Evolutionary conservation across 2,329 filamentous ascomycete species (phyloP), one percentile per base, ranked within the genome.

Genomic region (Diplodia mutila): DNA sequence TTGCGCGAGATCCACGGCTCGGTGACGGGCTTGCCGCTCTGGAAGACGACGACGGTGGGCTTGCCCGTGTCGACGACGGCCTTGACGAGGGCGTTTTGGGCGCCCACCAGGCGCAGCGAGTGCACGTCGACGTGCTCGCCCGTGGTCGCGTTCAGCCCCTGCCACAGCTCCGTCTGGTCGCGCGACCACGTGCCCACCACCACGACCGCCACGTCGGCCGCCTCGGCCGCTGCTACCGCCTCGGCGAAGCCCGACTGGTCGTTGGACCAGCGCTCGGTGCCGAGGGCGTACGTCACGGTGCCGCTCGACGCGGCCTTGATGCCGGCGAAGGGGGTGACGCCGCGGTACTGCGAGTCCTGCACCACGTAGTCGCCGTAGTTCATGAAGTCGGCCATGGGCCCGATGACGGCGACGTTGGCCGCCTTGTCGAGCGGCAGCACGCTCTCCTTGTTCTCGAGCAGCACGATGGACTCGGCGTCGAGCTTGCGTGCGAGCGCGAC

Each of bases 341-440:
- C 90, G 37, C 85, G 84, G 72, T 86, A 86, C 72, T 89, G 85
- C 16, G 88, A 86, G 55, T 83, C 80, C 73, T 88, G 87, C 23
- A 91, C 88, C 18, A 92, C 89, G 72, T 92, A 92, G 77, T 92
- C 90, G 61, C 90, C 90, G 68, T 92, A 90, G 72, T 91, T 91
- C 83, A 91, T 88, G 70, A 84, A 90, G 71, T 90, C 84, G 1
- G 88, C 90, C 87, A 93, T 92, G 1, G 90, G 90, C 0, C 91
- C 91, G 72, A 93, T 91, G 18, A 93, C 88, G 4, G 90, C 90
- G 68, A 92, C 83, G 18, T 86, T 88, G n/a, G 88, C 89, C 8
- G 85, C 83, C 74, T 90, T 91, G 39, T 85, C 85, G 3, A 90
- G 76, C 0, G 91, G 91, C 1, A 94, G 81, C 0, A 89, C 75